Evolutionary conservation across 108 stramenopile species (phyloP).

Genomic region (Nannochloropsis gaditana): DNA sequence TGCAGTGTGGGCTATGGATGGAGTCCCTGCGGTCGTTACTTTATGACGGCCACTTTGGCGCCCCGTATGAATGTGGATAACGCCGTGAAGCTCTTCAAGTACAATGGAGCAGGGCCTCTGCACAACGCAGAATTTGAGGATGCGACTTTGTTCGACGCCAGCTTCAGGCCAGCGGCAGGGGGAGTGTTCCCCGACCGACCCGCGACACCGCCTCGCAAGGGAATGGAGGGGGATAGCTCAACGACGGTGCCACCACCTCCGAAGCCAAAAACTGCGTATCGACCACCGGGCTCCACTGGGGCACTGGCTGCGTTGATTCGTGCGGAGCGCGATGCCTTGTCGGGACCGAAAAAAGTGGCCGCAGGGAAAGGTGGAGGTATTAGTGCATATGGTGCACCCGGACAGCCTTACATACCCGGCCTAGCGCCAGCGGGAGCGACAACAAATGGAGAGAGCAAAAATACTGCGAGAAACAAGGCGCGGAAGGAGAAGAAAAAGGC

Average conservation of each 20-base stretch:
- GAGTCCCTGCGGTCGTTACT: conserved; percentile 81
- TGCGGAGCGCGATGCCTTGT: conserved; percentile 33
- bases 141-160: neutral
- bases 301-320: conserved; percentile 34
- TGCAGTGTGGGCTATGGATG: conserved; percentile 81
- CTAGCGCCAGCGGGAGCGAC: neutral
- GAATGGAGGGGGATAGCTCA: neutral
- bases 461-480: neutral
- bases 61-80: conserved; percentile 99
- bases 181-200: neutral
- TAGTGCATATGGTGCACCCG: neutral
- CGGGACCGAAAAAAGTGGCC: neutral
- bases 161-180: neutral
- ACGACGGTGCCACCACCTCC: neutral
- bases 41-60: conserved; percentile 77
- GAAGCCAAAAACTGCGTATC: neutral
- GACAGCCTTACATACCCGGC: neutral
- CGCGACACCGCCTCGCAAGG: neutral
- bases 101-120: conserved; percentile 54
- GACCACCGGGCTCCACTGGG: conserved; percentile 28
- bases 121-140: conserved; percentile 13
- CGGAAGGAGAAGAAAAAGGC: neutral
- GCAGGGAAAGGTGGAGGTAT: neutral
- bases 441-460: neutral
- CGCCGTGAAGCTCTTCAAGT: conserved; percentile 62